Evolutionary conservation across 495 filamentous ascomycete species (phyloP), one percentile per base, ranked within the genome.

Genomic region (Trichoderma reesei): DNA sequence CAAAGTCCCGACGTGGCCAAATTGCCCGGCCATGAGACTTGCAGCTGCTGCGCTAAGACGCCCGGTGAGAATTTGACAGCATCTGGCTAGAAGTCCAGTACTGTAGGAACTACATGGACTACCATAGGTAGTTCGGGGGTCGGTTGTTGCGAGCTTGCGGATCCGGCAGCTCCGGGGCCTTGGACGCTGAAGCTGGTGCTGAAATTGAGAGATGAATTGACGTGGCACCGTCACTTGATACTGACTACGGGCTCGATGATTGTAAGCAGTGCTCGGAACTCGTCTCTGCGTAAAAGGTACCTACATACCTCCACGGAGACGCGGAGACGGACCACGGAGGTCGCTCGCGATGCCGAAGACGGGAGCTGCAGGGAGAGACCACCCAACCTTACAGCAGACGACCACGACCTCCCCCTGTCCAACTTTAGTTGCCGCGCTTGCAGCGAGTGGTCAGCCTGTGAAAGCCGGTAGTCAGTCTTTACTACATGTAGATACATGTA

Each of bases 1-100:
- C n/a, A n/a, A 56, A 56, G 51, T 56, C 51, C 51, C 51, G 51
- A 56, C 51, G 51, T 56, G 51, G 31, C 51, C 20, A 14, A 13
- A 26, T n/a, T n/a, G n/a, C n/a, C 20, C 51, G 11, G 14, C 31
- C 51, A 56, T 54, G 18, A 54, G 42, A n/a, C 34, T 56, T n/a
- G n/a, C 51, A 56, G 51, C 51, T 56, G 51, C 46, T 56, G 31
- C 20, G 18, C 26, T 56, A 56, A 56, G 33, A 56, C 16, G 42
- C 6, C 26, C 34, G 13, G 44, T n/a, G 4, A 5, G 14, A n/a
- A 18, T n/a, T n/a, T n/a, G n/a, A n/a, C n/a, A n/a, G n/a, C n/a
- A n/a, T n/a, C n/a, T n/a, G n/a, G n/a, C n/a, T n/a, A n/a, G n/a
- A n/a, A n/a, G n/a, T n/a, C n/a, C n/a, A n/a, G n/a, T n/a, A n/a